phyloP scores from a whole-genome alignment of 106 monocot genomes.

The Dendrobium officinale region DNA sequence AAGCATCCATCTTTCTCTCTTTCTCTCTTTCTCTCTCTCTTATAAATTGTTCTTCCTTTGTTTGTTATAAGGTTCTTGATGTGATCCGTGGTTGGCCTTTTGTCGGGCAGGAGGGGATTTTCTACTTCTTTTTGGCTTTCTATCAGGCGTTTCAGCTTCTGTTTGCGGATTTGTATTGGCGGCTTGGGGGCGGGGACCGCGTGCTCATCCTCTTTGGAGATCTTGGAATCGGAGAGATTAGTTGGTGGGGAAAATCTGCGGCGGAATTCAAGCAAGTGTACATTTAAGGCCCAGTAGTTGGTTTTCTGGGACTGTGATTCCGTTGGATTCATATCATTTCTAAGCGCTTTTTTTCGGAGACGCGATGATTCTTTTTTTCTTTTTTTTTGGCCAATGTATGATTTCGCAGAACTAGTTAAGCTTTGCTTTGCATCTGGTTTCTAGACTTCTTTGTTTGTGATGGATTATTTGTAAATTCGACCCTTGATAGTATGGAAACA shows the following conservation, averaged over 20 bases:
- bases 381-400: not conserved
- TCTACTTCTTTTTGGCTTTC: not conserved
- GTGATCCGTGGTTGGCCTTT: not conserved
- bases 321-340: not conserved
- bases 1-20: not conserved
- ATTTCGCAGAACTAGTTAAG: not conserved
- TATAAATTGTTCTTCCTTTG: not conserved
- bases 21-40: not conserved
- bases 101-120: not conserved
- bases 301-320: not conserved
- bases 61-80: not conserved
- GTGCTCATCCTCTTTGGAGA: not conserved
- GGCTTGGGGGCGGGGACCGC: not conserved
- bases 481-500: not conserved
- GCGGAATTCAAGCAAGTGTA: not conserved
- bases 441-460: not conserved
- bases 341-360: no score
- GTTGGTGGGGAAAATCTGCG: not conserved
- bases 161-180: not conserved
- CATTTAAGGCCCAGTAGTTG: not conserved
- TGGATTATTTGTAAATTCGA: not conserved
- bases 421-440: not conserved
- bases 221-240: not conserved
- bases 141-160: not conserved
- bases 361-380: not conserved